phyloP scores from a whole-genome alignment of 805 yeast genomes.

The Ogataea corticis region DNA sequence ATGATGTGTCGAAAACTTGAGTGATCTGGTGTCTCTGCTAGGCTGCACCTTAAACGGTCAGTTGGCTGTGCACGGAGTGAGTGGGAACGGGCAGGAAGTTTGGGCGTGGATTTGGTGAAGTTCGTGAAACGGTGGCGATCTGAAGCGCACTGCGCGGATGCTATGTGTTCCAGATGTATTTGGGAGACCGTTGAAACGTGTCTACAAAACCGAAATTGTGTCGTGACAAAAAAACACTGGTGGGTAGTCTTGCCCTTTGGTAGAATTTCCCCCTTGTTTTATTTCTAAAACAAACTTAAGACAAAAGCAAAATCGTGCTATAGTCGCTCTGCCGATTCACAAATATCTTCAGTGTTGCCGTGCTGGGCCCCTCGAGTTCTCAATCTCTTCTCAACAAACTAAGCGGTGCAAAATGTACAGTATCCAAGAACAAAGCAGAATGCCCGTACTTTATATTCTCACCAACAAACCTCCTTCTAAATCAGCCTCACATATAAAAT shows the following conservation, averaged over 20 bases:
- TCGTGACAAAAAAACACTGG: background rate
- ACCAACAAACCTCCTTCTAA: conserved; percentile 3
- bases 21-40: conserved; percentile 1
- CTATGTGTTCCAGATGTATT: background rate
- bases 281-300: conserved; percentile 3
- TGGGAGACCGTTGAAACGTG: background rate
- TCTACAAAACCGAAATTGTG: background rate
- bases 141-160: conserved; percentile 3
- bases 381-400: conserved; percentile 1
- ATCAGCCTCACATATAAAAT: conserved; percentile 2
- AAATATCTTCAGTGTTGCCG: background rate
- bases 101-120: no score
- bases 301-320: conserved; percentile 4
- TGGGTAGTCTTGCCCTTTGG: background rate
- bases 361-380: background rate
- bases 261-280: conserved; percentile 3
- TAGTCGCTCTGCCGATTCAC: conserved; percentile 6
- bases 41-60: background rate
- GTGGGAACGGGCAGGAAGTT: background rate
- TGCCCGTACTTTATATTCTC: conserved; percentile 6
- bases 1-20: conserved; percentile 2
- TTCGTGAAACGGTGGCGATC: background rate
- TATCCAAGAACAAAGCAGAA: conserved; percentile 2
- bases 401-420: background rate
- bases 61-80: background rate